These are phyloP conservation scores for Elsinoe ampelina DNA, from an alignment of 2,329 filamentous ascomycete species.

Conservation along the genomic window DNA sequence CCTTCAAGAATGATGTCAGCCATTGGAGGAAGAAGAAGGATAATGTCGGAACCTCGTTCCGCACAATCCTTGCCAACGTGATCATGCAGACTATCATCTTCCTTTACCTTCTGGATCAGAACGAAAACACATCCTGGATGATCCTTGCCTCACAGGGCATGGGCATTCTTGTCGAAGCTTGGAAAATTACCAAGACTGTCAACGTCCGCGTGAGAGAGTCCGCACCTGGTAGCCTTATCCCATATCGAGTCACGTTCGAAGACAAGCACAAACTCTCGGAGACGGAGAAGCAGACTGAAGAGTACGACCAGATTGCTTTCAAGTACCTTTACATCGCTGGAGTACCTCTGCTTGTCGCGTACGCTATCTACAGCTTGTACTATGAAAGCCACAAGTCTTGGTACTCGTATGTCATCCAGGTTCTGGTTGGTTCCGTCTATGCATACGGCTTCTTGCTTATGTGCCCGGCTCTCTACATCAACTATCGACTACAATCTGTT, in stretches of 20 bases:
- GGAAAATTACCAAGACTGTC: conserved; percentile 96
- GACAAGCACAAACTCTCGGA: conserved; percentile 95
- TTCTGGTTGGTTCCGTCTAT: conserved; percentile 90
- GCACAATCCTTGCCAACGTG: conserved; percentile 91
- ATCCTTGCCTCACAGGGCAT: conserved; percentile 88
- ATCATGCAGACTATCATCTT: conserved; percentile 97
- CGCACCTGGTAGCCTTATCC: conserved; percentile 58
- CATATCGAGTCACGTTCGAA: conserved; percentile 76
- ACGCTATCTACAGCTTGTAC: conserved; percentile 80
- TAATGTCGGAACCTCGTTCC: conserved; percentile 90
- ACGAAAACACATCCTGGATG: conserved; percentile 98
- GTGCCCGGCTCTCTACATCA: conserved; percentile 96
- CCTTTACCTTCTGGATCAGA: conserved; percentile 94
- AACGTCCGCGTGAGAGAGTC: conserved; percentile 71
- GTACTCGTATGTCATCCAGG: conserved; percentile 94
- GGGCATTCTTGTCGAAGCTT: conserved; percentile 68
- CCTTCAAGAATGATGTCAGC: conserved; percentile 93
- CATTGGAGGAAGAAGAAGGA: conserved; percentile 99
- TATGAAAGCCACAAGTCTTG: conserved; percentile 97
- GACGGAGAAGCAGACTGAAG: conserved; percentile 94
- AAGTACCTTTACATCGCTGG: conserved; percentile 89
- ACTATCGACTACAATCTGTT: conserved; percentile 84
- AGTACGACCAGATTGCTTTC: conserved; percentile 97
- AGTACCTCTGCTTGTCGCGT: conserved; percentile 79
- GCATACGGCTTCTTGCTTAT: conserved; percentile 99